Evolutionary conservation across 345 rosid genomes (phyloP).

Genomic region (Microcos paniculata): DNA sequence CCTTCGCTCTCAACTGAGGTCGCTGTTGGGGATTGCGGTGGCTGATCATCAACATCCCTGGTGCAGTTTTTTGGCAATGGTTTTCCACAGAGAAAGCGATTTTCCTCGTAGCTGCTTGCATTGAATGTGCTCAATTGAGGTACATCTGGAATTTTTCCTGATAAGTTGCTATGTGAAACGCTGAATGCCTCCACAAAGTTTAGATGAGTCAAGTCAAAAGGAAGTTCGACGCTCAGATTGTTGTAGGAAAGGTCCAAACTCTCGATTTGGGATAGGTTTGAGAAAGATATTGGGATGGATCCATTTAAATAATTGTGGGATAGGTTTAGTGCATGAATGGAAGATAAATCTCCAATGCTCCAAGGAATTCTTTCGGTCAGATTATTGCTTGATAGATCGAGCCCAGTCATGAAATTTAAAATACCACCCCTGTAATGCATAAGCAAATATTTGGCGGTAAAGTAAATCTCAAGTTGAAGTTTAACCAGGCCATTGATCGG

Average conservation of each 20-base stretch:
- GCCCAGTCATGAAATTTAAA: slow-evolving; percentile 18
- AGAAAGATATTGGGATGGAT: slow-evolving; percentile 28
- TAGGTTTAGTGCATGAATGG: slow-evolving; percentile 20
- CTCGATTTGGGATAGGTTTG: slow-evolving; percentile 27
- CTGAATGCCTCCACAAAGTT: slow-evolving; percentile 19
- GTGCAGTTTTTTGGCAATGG: slow-evolving; percentile 6
- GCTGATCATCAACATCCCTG: no score
- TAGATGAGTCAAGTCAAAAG: slow-evolving; percentile 24
- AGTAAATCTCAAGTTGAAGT: background rate
- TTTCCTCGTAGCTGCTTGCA: slow-evolving; percentile 23
- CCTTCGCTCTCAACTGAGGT: background rate
- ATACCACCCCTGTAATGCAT: slow-evolving; percentile 2
- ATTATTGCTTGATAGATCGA: slow-evolving; percentile 40
- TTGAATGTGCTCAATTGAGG: slow-evolving; percentile 18
- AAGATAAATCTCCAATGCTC: slow-evolving; percentile 25
- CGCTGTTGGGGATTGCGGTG: background rate
- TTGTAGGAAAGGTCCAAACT: slow-evolving; percentile 37
- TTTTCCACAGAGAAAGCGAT: slow-evolving; percentile 29
- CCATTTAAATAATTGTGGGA: slow-evolving; percentile 34
- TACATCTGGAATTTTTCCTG: slow-evolving; percentile 25
- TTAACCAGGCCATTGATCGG: no score
- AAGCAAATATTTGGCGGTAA: background rate
- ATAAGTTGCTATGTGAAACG: slow-evolving; percentile 38
- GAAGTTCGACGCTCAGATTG: slow-evolving; percentile 22
- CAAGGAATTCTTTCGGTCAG: slow-evolving; percentile 29